A percentile compares a stretch with the other conserved stretches of the same genome.
Evolutionary conservation across 208 protist species (phyloP).

Genomic region (Crithidia acanthocephali): DNA sequence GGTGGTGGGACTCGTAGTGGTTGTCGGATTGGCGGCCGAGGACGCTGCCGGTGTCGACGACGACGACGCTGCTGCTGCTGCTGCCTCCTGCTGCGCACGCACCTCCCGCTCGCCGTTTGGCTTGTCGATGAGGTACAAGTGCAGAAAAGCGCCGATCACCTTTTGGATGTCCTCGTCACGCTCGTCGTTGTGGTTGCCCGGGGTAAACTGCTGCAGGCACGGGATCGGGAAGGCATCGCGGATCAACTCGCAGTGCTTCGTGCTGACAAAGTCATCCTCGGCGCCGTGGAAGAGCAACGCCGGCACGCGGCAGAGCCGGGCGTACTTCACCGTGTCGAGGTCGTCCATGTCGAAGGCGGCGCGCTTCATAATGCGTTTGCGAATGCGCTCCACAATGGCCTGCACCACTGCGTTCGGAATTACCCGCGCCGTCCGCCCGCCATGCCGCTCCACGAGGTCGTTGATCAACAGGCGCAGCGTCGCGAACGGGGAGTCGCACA

Average conservation of each 20-base stretch:
- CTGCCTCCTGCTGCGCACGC: slow-evolving; percentile 7
- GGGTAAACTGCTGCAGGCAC: slow-evolving; percentile 77
- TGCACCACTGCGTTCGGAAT: slow-evolving; percentile 84
- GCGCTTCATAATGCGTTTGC: slow-evolving; percentile 83
- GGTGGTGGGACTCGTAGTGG: background rate
- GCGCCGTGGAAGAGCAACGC: slow-evolving; percentile 91
- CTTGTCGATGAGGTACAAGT: slow-evolving; percentile 80
- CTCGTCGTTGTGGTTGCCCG: slow-evolving; percentile 94
- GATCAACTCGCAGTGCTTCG: slow-evolving; percentile 80
- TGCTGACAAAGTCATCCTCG: slow-evolving; percentile 92
- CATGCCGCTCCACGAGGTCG: slow-evolving; percentile 78
- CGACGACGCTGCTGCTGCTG: background rate
- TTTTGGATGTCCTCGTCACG: slow-evolving; percentile 80
- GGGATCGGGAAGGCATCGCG: slow-evolving; percentile 54
- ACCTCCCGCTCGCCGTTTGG: slow-evolving; percentile 27
- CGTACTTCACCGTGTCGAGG: slow-evolving; percentile 87
- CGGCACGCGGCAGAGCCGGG: slow-evolving; percentile 81
- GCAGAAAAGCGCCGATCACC: slow-evolving; percentile 83
- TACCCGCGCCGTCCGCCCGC: slow-evolving; percentile 42
- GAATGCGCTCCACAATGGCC: slow-evolving; percentile 82
- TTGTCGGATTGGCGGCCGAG: background rate
- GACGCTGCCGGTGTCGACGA: background rate
- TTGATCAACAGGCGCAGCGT: slow-evolving; percentile 79
- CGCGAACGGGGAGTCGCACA: slow-evolving; percentile 95
- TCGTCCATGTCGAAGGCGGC: slow-evolving; percentile 95